phyloP scores from a whole-genome alignment of 2,329 filamentous ascomycete species.

The Mariannaea sp. region DNA sequence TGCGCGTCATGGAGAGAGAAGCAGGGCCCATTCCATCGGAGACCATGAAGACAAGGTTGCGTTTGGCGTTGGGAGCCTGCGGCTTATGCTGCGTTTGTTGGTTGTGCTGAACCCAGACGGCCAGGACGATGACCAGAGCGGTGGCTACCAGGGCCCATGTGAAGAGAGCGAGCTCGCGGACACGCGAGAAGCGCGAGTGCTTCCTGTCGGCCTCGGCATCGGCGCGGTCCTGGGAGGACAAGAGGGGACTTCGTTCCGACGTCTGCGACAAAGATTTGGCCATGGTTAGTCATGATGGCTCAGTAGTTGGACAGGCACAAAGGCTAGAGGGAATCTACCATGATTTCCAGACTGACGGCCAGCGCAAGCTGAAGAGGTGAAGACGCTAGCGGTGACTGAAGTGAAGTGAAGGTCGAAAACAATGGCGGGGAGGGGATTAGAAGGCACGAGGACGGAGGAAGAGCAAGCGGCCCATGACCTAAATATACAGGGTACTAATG shows the following conservation, averaged over 20 bases:
- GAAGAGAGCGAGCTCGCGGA: conserved; percentile 76
- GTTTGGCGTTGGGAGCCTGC: conserved; percentile 64
- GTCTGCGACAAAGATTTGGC: conserved; percentile 35
- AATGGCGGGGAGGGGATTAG: background rate
- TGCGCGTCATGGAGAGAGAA: conserved; percentile 82
- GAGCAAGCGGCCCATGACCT: conserved; percentile 9
- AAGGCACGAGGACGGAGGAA: background rate
- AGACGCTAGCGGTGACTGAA: background rate
- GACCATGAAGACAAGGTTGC: conserved; percentile 98
- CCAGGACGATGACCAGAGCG: conserved; percentile 75
- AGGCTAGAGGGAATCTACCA: background rate
- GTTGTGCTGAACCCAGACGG: conserved; percentile 77
- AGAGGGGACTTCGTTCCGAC: conserved; percentile 51
- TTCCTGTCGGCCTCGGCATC: conserved; percentile 33
- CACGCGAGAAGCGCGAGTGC: conserved; percentile 46
- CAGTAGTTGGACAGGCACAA: background rate
- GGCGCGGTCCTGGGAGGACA: conserved; percentile 43
- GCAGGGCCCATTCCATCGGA: conserved; percentile 98
- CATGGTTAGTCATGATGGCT: conserved; percentile 22
- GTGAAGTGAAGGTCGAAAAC: background rate
- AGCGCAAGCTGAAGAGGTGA: conserved; percentile 1
- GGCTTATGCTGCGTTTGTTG: conserved; percentile 51
- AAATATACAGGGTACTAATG: conserved; percentile 16
- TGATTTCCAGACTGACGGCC: conserved; percentile 19
- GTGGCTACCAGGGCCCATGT: conserved; percentile 84